Evolutionary conservation across 1,284 basidiomycete genomes (phyloP).

Genomic region (Cutaneotrichosporon cavernicola): DNA sequence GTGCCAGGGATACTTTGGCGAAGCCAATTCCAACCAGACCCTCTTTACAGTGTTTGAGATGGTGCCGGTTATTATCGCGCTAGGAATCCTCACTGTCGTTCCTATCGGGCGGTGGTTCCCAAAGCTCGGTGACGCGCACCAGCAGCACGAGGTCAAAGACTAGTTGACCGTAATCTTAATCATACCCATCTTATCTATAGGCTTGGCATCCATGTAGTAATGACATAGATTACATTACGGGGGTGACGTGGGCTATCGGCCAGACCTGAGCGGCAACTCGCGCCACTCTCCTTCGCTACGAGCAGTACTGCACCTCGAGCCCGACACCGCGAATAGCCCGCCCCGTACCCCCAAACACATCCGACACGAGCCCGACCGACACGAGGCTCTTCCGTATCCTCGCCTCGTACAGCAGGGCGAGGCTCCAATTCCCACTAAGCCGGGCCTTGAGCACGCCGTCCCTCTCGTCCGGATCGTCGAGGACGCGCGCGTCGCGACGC

Average conservation of each 20-base stretch:
- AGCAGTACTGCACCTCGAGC: constrained; percentile 85
- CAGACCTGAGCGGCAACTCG: too few species aligned
- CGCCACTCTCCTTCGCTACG: constrained; percentile 22
- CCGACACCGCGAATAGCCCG: constrained; percentile 85
- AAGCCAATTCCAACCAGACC: constrained; percentile 43
- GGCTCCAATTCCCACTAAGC: constrained; percentile 79
- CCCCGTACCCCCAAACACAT: constrained; percentile 70
- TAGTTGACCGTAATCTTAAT: too few species aligned
- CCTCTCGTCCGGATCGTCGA: constrained; percentile 30
- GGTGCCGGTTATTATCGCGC: constrained; percentile 50
- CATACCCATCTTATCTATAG: too few species aligned
- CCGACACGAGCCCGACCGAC: constrained; percentile 81
- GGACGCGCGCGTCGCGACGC: neutral
- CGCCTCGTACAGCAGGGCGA: constrained; percentile 91
- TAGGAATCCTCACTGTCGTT: constrained; percentile 40
- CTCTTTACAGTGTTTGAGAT: constrained; percentile 53
- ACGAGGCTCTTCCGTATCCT: constrained; percentile 85
- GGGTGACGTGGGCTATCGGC: too few species aligned
- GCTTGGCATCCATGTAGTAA: too few species aligned
- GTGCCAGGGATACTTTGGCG: constrained; percentile 50
- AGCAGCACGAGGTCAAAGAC: too few species aligned
- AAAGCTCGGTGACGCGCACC: too few species aligned
- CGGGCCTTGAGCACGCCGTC: constrained; percentile 83
- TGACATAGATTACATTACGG: too few species aligned
- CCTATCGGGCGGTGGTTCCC: constrained; percentile 28